Percentiles rank a stretch among this genome's conserved stretches.
These are phyloP conservation scores for Yamagishiella unicocca DNA, from an alignment of 139 green algal genomes.

Conservation along the genomic window DNA sequence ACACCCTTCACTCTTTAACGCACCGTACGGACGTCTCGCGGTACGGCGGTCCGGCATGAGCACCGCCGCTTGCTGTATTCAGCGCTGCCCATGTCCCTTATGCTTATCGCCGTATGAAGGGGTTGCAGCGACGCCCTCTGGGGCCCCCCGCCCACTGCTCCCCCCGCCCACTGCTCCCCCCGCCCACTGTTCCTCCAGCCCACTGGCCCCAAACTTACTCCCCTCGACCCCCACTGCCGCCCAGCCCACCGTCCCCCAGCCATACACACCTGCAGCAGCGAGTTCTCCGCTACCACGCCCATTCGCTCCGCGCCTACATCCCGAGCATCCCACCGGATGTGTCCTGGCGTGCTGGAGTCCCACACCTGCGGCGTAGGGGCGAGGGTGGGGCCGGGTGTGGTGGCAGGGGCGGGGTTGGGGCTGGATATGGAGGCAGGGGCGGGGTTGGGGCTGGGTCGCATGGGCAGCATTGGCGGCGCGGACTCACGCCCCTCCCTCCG, in stretches of 20 bases:
- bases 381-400: not conserved
- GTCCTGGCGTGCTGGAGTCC: conserved; percentile 53
- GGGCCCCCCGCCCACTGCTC: too few species aligned
- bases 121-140: too few species aligned
- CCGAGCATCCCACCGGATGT: conserved; percentile 69
- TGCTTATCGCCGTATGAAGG: too few species aligned
- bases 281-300: conserved; percentile 84
- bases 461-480: not conserved
- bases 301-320: conserved; percentile 65
- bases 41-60: too few species aligned
- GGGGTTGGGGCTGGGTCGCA: too few species aligned
- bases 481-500: too few species aligned
- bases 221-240: not conserved
- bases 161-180: too few species aligned
- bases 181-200: too few species aligned
- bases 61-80: too few species aligned
- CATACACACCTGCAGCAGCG: conserved; percentile 68
- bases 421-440: not conserved
- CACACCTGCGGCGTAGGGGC: conserved; percentile 57
- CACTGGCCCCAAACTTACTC: too few species aligned
- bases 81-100: too few species aligned
- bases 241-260: not conserved
- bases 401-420: not conserved
- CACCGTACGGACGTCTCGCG: too few species aligned
- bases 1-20: not conserved